phyloP scores from a whole-genome alignment of 148 eudicot genomes.

The Dysphania ambrosioides region DNA sequence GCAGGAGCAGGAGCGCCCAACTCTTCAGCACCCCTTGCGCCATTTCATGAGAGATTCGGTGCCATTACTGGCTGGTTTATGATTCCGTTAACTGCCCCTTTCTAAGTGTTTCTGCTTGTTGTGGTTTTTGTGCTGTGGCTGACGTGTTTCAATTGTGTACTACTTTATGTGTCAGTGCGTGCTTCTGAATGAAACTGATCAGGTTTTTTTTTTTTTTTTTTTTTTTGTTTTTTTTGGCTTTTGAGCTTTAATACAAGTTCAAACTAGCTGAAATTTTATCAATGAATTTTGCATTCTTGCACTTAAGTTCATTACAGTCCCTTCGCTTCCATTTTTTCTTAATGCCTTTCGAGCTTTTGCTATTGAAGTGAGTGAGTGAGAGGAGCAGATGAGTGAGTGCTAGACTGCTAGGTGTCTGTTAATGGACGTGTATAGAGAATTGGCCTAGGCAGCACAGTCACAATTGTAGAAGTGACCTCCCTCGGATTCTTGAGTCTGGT shows the following conservation, averaged over 20 bases:
- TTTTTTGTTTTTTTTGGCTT: no score
- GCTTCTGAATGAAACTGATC: not conserved
- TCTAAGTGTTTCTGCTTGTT: not conserved
- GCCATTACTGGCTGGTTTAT: not conserved
- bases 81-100: no score
- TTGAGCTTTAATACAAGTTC: not conserved
- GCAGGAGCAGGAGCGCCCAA: not conserved
- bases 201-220: no score
- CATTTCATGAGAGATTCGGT: not conserved
- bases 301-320: no score
- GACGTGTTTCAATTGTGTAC: not conserved
- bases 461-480: not conserved
- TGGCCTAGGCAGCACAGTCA: not conserved
- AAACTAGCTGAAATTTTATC: not conserved
- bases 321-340: not conserved
- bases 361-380: not conserved
- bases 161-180: not conserved
- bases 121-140: not conserved
- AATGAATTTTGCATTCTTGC: not conserved
- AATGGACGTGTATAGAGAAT: no score
- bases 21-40: not conserved
- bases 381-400: not conserved
- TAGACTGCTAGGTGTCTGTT: no score
- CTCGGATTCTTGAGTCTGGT: not conserved
- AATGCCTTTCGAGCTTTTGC: not conserved